These are phyloP conservation scores for Emericellopsis terricola DNA, from an alignment of 495 filamentous ascomycete genomes.

Conservation along the genomic window DNA sequence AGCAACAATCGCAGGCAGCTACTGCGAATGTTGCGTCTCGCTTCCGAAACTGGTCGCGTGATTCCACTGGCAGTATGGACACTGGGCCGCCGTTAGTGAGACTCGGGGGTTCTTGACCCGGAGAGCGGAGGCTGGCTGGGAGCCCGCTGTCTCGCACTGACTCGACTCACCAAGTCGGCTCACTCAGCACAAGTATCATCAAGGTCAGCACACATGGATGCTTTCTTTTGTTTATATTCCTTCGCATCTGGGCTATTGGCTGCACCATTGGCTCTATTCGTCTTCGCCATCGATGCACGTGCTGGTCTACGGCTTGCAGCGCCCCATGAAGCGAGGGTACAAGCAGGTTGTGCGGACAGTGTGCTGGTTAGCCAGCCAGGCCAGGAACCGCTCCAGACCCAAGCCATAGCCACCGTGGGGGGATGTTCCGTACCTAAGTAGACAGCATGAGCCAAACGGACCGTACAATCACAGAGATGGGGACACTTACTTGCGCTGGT, in stretches of 20 bases:
- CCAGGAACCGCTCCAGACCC: conserved; percentile 87
- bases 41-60: no score
- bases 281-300: neutral
- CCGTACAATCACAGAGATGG: neutral
- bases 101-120: no score
- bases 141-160: neutral
- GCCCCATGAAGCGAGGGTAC: conserved; percentile 86
- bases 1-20: no score
- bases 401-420: conserved; percentile 94
- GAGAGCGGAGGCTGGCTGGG: no score
- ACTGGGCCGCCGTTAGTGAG: no score
- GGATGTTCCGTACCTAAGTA: conserved; percentile 66
- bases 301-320: conserved; percentile 60
- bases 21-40: no score
- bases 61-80: no score
- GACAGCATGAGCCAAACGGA: neutral
- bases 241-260: no score
- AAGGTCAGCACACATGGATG: neutral
- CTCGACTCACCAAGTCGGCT: no score
- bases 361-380: conserved; percentile 86
- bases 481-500: conserved; percentile 78
- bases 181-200: no score
- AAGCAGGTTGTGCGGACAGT: conserved; percentile 79
- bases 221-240: no score
- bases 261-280: neutral